Evolutionary conservation across 2,329 filamentous ascomycete species (phyloP).

Genomic region (Raffaelea arxii): DNA sequence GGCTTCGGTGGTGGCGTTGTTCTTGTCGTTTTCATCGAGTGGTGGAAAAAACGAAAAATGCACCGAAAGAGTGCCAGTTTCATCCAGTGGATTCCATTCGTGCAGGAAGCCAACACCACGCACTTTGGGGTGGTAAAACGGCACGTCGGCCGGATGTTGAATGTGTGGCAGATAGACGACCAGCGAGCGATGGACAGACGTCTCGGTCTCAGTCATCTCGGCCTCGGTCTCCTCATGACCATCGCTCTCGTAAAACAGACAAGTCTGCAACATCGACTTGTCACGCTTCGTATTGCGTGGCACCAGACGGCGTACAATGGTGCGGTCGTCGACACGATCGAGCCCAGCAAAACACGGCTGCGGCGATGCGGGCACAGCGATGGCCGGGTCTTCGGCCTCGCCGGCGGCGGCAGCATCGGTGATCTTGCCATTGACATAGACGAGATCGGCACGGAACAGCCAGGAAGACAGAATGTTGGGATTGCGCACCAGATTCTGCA

Average conservation of each 20-base stretch:
- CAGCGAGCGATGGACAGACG: conserved; percentile 32
- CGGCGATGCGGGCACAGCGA: background rate
- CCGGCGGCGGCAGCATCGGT: background rate
- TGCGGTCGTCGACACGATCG: conserved; percentile 38
- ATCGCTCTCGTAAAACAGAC: conserved; percentile 50
- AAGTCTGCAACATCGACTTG: conserved; percentile 69
- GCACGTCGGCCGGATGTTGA: conserved; percentile 50
- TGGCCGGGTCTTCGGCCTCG: background rate
- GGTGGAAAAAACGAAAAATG: conserved; percentile 46
- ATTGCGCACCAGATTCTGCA: conserved; percentile 67
- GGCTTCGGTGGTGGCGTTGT: no score
- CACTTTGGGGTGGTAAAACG: conserved; percentile 82
- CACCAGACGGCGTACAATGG: conserved; percentile 66
- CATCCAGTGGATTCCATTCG: conserved; percentile 37
- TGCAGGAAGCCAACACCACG: conserved; percentile 68
- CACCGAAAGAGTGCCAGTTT: conserved; percentile 43
- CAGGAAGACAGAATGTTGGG: conserved; percentile 72
- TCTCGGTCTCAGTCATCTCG: background rate
- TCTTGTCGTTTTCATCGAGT: background rate
- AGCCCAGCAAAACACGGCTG: conserved; percentile 11
- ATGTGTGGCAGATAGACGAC: conserved; percentile 75
- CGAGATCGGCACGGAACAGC: conserved; percentile 69
- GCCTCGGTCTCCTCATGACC: background rate
- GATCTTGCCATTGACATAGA: conserved; percentile 20
- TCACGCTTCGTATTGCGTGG: conserved; percentile 76